Percentiles rank a stretch among this genome's conserved stretches.
Evolutionary conservation across 345 rosid species (phyloP).

Genomic region (Linum trigynum): DNA sequence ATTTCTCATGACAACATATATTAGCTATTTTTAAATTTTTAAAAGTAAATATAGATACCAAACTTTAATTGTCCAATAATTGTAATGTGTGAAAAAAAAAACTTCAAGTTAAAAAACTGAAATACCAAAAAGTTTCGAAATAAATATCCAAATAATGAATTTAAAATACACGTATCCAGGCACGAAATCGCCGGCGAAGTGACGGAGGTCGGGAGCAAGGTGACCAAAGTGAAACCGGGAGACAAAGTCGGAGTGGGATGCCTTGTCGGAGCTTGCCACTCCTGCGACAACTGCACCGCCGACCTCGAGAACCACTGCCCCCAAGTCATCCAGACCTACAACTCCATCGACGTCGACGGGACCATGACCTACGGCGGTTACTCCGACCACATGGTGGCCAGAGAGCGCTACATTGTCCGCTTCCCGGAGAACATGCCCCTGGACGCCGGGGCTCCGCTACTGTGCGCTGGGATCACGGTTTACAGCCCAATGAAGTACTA

Average conservation of each 20-base stretch:
- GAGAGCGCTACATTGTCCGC: conserved; percentile 11
- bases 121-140: no score
- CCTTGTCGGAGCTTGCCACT: background rate
- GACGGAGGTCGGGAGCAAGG: background rate
- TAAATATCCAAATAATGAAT: no score
- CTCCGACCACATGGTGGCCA: conserved; percentile 17
- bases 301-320: conserved; percentile 2
- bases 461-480: conserved; percentile 8
- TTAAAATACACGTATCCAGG: no score
- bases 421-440: conserved; percentile 13
- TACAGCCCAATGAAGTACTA: conserved; percentile 14
- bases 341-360: conserved; percentile 24
- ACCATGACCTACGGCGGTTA: conserved; percentile 49
- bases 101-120: no score
- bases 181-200: background rate
- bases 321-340: background rate
- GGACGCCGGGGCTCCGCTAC: conserved; percentile 13
- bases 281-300: background rate
- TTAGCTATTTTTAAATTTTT: no score
- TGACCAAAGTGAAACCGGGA: background rate
- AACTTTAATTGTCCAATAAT: no score
- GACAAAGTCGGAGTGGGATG: background rate
- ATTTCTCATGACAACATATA: no score
- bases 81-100: no score
- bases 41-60: no score